A percentile compares a stretch with the other conserved stretches of the same genome.
phyloP scores from a whole-genome alignment of 2,329 filamentous ascomycete genomes.

The Talaromyces piceae region DNA sequence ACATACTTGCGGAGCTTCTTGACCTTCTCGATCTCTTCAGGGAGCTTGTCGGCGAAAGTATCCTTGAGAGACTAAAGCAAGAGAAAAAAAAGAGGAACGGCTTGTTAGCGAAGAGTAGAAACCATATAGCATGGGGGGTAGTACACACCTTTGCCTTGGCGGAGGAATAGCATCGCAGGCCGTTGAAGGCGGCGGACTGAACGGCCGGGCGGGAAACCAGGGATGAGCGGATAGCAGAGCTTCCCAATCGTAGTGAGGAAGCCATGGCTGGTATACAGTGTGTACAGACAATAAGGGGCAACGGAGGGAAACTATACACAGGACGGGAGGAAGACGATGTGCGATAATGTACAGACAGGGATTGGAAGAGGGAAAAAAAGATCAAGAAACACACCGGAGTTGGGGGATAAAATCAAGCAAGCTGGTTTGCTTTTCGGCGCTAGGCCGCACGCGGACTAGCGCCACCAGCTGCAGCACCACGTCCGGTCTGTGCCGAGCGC shows the following conservation, averaged over 20 bases:
- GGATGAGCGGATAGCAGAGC: slow-evolving; percentile 71
- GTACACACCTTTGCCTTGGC: slow-evolving; percentile 69
- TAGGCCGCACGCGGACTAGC: slow-evolving; percentile 1
- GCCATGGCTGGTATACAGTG: slow-evolving; percentile 58
- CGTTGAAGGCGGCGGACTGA: slow-evolving; percentile 68
- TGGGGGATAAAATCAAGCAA: slow-evolving; percentile 20
- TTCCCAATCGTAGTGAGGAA: slow-evolving; percentile 71
- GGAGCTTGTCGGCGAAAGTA: slow-evolving; percentile 91
- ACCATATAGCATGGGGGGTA: slow-evolving; percentile 1
- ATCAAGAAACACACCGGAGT: slow-evolving; percentile 24
- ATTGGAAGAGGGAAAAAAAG: slow-evolving; percentile 14
- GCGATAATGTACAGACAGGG: not conserved
- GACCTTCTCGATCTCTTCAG: slow-evolving; percentile 97
- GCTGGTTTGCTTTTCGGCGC: slow-evolving; percentile 7
- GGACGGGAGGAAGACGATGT: slow-evolving; percentile 6
- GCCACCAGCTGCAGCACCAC: not conserved
- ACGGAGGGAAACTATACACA: slow-evolving; percentile 13
- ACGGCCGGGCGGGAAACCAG: slow-evolving; percentile 60
- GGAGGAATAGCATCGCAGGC: slow-evolving; percentile 82
- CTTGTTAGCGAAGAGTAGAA: slow-evolving; percentile 4
- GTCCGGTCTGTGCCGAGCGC: not conserved
- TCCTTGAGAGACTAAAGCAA: slow-evolving; percentile 79
- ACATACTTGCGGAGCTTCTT: slow-evolving; percentile 94
- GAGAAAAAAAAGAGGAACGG: too few species aligned
- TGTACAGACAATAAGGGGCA: slow-evolving; percentile 17